phyloP scores from a whole-genome alignment of 169 alveolate species.

The Eimeria praecox region DNA sequence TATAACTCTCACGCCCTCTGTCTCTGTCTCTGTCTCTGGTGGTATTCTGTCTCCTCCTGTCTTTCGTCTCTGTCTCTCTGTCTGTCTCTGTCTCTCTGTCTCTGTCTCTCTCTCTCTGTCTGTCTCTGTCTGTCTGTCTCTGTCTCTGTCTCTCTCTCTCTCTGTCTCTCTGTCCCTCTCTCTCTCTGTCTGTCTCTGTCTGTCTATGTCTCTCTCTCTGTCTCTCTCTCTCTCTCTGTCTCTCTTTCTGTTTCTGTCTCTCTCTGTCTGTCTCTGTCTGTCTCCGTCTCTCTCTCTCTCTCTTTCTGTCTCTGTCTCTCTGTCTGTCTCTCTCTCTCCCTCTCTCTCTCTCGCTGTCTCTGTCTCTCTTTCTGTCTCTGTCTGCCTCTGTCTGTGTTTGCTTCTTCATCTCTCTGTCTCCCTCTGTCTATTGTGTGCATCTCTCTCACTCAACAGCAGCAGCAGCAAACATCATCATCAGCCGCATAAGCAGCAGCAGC shows the following conservation, averaged over 20 bases:
- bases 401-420: not conserved
- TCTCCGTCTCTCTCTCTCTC: not conserved
- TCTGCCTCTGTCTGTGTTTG: not conserved
- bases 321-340: not conserved
- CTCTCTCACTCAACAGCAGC: not conserved
- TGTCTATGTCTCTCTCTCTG: too few relatives aligned
- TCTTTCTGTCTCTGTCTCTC: not conserved
- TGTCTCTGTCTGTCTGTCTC: not conserved
- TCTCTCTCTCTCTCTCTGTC: not conserved
- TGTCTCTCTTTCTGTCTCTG: not conserved
- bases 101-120: not conserved
- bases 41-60: not conserved
- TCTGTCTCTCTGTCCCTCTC: not conserved
- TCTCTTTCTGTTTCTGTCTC: too few relatives aligned
- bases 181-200: not conserved
- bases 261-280: not conserved
- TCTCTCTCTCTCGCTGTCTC: not conserved
- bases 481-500: slow-evolving; percentile 10
- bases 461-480: not conserved
- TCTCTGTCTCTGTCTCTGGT: not conserved
- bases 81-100: not conserved
- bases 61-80: not conserved
- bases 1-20: not conserved
- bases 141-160: not conserved
- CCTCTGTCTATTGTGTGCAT: not conserved